Percentiles rank a stretch among this genome's conserved stretches.
phyloP scores from a whole-genome alignment of 768 basidiomycete genomes.

The Lactarius akahatsu region DNA sequence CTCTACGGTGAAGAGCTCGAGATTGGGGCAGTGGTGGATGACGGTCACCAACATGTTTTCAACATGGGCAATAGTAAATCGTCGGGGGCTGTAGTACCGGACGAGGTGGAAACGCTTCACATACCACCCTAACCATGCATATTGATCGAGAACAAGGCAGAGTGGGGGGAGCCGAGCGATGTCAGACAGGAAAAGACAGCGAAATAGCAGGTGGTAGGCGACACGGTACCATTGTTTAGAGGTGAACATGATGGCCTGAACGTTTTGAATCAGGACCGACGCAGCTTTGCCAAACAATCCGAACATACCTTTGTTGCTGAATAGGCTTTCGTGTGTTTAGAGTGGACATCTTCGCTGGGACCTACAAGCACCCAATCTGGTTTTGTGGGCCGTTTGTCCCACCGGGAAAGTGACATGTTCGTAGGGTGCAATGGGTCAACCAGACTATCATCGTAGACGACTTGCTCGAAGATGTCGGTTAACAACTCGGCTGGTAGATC shows the following conservation, averaged over 20 bases:
- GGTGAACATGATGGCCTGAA: conserved; percentile 64
- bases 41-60: conserved; percentile 57
- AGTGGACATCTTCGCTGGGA: conserved; percentile 57
- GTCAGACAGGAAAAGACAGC: conserved; percentile 65
- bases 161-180: conserved; percentile 55
- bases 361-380: conserved; percentile 58
- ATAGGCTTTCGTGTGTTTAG: conserved; percentile 60
- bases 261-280: conserved; percentile 8
- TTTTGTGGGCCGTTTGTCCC: conserved; percentile 50
- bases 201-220: conserved; percentile 65
- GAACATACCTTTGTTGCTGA: conserved; percentile 61
- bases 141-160: conserved; percentile 50
- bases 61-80: conserved; percentile 47
- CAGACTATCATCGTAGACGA: conserved; percentile 68
- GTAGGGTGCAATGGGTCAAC: conserved; percentile 62
- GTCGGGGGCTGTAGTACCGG: conserved; percentile 46
- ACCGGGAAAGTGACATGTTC: conserved; percentile 60
- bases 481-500: conserved; percentile 69
- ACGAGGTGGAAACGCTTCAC: conserved; percentile 68
- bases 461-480: conserved; percentile 67
- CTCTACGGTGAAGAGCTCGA: conserved; percentile 70
- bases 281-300: conserved; percentile 4
- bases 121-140: conserved; percentile 65
- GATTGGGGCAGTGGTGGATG: conserved; percentile 65
- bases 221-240: conserved; percentile 63